Base-by-base conservation (phyloP, 2,329 filamentous ascomycete species). In the Pyrenochaeta sp. region DNA sequence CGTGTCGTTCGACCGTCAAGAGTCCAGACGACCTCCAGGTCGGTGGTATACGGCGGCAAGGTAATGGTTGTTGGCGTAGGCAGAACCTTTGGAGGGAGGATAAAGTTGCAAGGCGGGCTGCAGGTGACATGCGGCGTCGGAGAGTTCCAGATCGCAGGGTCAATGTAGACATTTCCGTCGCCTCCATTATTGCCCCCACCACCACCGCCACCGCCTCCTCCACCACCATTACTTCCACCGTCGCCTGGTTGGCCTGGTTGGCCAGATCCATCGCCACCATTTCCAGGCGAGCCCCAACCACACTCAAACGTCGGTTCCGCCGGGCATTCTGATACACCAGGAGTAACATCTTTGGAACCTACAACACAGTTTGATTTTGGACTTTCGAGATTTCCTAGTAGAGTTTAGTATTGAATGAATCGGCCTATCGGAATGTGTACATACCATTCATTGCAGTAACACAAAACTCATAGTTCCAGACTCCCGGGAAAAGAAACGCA, bases 401-500 rank as follows among this genome's bases (percentile, higher is more conserved):
- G 23, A 27, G 23, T 27, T 27, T 27, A 27, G 23, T 27, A 27
- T 27, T 27, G 23, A 27, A 27, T 27, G 23, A 27, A 27, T 27
- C 23, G 23, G 23, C 23, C 23, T 27, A 27, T 27, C 23, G 23
- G 23, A 27, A 27, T 27, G 23, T 27, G 23, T 27, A 27, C 23
- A 27, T 27, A 43, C 52, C 52, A 39, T 55, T 55, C n/a, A 37
- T 31, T 4, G 52, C 52, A 3, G 46, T 36, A 12, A 55, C 46
- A 31, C 52, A 55, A 36, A 50, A 55, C 37, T 55, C 52, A 29
- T 50, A 55, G 17, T 50, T 50, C 52, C 52, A 55, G 11, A 36
- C 32, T 23, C 52, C 52, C 10, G 52, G 52, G 20, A 49, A 54
- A 2, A 49, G 41, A 23, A 54, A 54, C 2, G 31, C 36, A 6